phyloP scores from a whole-genome alignment of 2,329 filamentous ascomycete species.

The Neonectria hederae region DNA sequence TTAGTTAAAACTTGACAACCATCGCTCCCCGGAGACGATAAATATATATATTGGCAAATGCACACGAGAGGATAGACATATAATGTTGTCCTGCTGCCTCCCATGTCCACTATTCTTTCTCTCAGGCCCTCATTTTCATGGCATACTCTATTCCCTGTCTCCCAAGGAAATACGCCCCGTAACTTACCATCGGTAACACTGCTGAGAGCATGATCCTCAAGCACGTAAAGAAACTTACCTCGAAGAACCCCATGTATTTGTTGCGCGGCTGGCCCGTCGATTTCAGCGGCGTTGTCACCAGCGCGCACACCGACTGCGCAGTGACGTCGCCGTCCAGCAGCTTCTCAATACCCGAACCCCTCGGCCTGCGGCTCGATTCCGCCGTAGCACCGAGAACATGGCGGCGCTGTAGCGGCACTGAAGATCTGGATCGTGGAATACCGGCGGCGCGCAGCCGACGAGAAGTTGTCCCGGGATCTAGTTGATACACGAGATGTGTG shows the following conservation, averaged over 20 bases:
- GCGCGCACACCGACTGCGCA: conserved; percentile 6
- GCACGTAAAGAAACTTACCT: conserved; percentile 10
- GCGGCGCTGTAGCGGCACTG: conserved; percentile 12
- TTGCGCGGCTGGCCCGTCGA: conserved; percentile 15
- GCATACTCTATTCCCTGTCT: conserved; percentile 15
- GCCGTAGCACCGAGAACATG: conserved; percentile 20
- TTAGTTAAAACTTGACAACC: not conserved
- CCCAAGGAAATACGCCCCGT: conserved; percentile 15
- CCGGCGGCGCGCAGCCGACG: conserved; percentile 12
- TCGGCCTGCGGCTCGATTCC: conserved; percentile 12
- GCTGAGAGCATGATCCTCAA: conserved; percentile 5
- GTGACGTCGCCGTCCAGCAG: conserved; percentile 12
- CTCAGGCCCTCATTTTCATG: conserved; percentile 9
- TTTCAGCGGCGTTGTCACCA: conserved; percentile 10
- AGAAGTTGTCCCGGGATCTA: conserved; percentile 21
- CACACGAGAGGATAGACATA: not conserved
- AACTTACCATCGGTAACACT: conserved; percentile 18
- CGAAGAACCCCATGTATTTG: conserved; percentile 15
- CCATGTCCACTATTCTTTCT: not conserved
- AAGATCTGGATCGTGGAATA: conserved; percentile 12
- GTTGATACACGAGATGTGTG: conserved; percentile 20
- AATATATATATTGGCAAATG: not conserved
- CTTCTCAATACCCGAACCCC: conserved; percentile 1
- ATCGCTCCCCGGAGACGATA: not conserved
- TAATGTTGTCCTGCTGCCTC: not conserved